Percentiles rank a stretch among this genome's conserved stretches.
Conservation (phyloP, 257 asterid species). For the Jacaranda mimosifolia region DNA sequence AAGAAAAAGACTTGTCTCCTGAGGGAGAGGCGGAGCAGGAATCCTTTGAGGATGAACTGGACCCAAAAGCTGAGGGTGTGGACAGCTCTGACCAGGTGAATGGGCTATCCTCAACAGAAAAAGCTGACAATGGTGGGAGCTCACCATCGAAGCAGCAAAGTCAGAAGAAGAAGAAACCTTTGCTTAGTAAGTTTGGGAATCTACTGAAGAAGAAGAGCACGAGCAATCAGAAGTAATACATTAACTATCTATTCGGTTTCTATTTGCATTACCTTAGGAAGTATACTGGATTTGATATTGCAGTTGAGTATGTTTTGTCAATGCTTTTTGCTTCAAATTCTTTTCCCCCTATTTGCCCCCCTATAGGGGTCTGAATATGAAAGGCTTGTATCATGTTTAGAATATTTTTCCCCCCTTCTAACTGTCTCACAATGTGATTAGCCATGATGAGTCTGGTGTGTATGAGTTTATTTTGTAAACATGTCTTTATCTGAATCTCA, state of each 20-base stretch:
- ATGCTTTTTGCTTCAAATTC: constrained; percentile 33
- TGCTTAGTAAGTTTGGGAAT: constrained; percentile 86
- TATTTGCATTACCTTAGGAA: constrained; percentile 37
- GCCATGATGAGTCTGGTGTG: constrained; percentile 30
- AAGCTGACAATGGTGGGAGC: constrained; percentile 55
- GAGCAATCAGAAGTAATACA: constrained; percentile 62
- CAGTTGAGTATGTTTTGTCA: constrained; percentile 43
- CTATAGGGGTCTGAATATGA: constrained; percentile 38
- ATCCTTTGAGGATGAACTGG: constrained; percentile 73
- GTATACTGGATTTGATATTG: constrained; percentile 50
- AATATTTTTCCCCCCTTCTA: constrained; percentile 16
- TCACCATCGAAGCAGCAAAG: constrained; percentile 61
- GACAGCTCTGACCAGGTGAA: constrained; percentile 54
- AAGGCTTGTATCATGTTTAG: constrained; percentile 53
- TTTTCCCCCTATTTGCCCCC: constrained; percentile 22
- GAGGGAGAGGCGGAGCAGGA: constrained; percentile 73
- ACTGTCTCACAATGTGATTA: constrained; percentile 49
- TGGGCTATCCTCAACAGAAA: constrained; percentile 61
- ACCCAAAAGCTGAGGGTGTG: constrained; percentile 61
- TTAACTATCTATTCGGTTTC: constrained; percentile 27
- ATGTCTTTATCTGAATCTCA: constrained; percentile 21
- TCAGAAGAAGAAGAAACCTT: constrained; percentile 88
- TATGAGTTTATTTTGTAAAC: constrained; percentile 42
- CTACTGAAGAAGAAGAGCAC: constrained; percentile 85
- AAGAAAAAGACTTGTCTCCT: constrained; percentile 77